Conservation (phyloP, 331 rosid genomes). For the Rhamnella rubrinervis region DNA sequence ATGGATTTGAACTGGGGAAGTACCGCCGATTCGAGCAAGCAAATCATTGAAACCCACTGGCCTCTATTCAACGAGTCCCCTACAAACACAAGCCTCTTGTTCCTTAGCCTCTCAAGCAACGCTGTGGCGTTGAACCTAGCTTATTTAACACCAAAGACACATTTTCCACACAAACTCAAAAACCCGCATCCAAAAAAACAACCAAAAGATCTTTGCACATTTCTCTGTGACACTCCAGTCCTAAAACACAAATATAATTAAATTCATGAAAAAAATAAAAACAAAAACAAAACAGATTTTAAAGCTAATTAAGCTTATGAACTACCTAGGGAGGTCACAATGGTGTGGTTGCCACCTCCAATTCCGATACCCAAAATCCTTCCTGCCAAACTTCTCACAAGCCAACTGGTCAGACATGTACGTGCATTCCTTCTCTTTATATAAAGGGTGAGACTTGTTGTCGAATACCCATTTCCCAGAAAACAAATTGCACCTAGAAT, state of each 20-base stretch:
- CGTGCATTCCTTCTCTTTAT: slow-evolving; percentile 56
- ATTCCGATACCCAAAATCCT: slow-evolving; percentile 56
- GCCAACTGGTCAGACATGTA: slow-evolving; percentile 91
- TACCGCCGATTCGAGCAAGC: slow-evolving; percentile 55
- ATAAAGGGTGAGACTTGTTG: slow-evolving; percentile 64
- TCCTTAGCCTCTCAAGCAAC: slow-evolving; percentile 73
- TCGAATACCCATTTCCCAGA: slow-evolving; percentile 82
- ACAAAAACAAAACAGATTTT: neutral
- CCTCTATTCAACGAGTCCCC: slow-evolving; percentile 92
- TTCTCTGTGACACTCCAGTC: too few relatives aligned
- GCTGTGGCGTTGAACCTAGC: slow-evolving; percentile 84
- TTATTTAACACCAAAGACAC: slow-evolving; percentile 47
- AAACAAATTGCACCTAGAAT: slow-evolving; percentile 51
- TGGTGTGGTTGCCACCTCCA: slow-evolving; percentile 81
- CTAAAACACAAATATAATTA: neutral
- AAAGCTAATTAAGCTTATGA: neutral
- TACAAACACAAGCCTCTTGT: slow-evolving; percentile 82
- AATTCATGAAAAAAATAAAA: neutral
- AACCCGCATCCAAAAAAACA: slow-evolving; percentile 6
- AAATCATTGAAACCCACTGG: slow-evolving; percentile 95
- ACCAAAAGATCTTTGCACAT: too few relatives aligned
- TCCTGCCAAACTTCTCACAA: slow-evolving; percentile 82
- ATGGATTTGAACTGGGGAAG: slow-evolving; percentile 52
- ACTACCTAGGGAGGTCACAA: slow-evolving; percentile 65
- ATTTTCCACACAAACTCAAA: neutral